These are phyloP conservation scores for Fraxinus cuspidata DNA, from an alignment of 257 asterid genomes.

Conservation along the genomic window DNA sequence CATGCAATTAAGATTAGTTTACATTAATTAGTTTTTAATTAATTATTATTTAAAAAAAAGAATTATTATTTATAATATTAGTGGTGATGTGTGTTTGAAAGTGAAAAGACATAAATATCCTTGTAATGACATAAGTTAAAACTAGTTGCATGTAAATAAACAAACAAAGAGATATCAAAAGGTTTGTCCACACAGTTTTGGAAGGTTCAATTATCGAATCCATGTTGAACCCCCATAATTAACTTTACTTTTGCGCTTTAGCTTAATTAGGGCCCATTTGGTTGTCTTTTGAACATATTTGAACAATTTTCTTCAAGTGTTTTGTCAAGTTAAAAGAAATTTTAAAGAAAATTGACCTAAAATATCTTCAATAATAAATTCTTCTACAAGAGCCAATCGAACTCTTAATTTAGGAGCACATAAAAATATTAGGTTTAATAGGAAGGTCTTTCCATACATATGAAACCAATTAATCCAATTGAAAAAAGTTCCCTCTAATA, in stretches of 20 bases:
- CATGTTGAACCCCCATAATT: conserved; percentile 13
- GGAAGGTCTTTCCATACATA: conserved; percentile 10
- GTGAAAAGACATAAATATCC: conserved; percentile 11
- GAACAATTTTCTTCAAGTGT: too few species aligned
- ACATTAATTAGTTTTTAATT: neutral
- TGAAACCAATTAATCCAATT: conserved; percentile 2
- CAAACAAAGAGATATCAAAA: conserved; percentile 19
- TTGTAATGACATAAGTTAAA: neutral
- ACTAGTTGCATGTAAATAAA: conserved; percentile 31
- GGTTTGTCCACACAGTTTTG: conserved; percentile 26
- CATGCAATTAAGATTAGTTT: neutral
- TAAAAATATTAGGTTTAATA: conserved; percentile 28
- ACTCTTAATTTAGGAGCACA: conserved; percentile 24
- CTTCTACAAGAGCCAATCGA: too few species aligned
- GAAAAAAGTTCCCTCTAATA: conserved; percentile 23
- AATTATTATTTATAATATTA: conserved; percentile 2
- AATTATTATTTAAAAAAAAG: neutral
- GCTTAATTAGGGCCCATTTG: neutral
- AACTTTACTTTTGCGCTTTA: neutral
- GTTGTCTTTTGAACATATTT: too few species aligned
- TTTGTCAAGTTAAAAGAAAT: too few species aligned
- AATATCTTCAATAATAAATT: too few species aligned
- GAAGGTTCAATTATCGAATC: conserved; percentile 28
- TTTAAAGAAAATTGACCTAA: too few species aligned
- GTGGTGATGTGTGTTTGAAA: neutral